Conservation (phyloP, 2,329 filamentous ascomycete species). For the Pseudogymnoascus sp. region DNA sequence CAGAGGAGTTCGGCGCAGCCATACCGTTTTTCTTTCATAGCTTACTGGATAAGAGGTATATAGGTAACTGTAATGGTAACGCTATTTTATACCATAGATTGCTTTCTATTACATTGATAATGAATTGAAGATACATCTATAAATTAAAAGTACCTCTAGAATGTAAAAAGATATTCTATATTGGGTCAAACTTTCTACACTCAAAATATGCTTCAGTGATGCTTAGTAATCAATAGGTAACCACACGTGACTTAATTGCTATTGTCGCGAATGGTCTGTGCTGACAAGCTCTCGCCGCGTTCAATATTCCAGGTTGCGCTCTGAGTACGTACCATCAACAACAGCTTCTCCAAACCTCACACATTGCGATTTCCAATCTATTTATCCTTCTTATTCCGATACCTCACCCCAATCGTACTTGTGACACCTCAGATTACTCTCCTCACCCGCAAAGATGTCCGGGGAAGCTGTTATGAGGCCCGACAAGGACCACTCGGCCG, state of each 20-base stretch:
- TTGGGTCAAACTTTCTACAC: background rate
- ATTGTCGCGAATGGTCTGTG: conserved; percentile 10
- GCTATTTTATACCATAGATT: background rate
- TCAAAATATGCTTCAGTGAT: background rate
- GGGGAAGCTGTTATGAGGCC: conserved; percentile 43
- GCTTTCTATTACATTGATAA: background rate
- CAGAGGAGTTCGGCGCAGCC: background rate
- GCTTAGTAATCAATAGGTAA: background rate
- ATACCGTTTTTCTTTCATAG: background rate
- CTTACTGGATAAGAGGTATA: background rate
- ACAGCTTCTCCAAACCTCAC: background rate
- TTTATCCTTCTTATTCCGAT: background rate
- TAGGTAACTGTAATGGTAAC: background rate
- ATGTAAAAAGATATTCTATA: background rate
- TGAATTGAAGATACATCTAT: background rate
- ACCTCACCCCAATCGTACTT: background rate
- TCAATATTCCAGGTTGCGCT: conserved; percentile 12
- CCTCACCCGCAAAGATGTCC: conserved; percentile 27
- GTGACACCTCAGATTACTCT: conserved; percentile 7
- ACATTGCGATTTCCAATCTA: background rate
- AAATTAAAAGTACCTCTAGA: background rate
- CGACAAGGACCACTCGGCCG: conserved; percentile 98
- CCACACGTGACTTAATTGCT: background rate
- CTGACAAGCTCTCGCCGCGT: conserved; percentile 10
- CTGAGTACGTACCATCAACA: conserved; percentile 10